A percentile compares a stretch with the other conserved stretches of the same genome.
phyloP scores from a whole-genome alignment of 306 rosid genomes.

The Acacia crassicarpa region DNA sequence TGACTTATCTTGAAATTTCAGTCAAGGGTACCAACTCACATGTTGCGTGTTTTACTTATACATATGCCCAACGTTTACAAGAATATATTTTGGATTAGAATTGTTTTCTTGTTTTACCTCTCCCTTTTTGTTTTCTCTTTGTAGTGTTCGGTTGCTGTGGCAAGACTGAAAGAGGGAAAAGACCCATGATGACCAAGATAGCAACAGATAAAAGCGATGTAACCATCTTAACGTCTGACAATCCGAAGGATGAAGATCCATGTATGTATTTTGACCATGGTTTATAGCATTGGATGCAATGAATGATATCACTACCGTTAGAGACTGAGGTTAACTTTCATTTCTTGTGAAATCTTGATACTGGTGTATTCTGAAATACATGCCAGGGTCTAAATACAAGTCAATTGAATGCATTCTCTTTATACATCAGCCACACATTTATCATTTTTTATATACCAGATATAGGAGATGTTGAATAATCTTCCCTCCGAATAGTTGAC shows the following conservation, averaged over 20 bases:
- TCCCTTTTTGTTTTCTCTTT: constrained; percentile 28
- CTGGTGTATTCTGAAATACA: constrained; percentile 4
- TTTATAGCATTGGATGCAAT: constrained; percentile 18
- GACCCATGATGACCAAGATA: constrained; percentile 94
- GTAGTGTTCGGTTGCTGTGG: constrained; percentile 83
- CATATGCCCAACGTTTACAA: constrained; percentile 1
- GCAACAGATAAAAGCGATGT: constrained; percentile 94
- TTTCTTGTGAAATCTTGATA: not conserved
- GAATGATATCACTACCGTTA: not conserved
- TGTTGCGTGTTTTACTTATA: not conserved
- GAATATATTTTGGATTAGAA: constrained; percentile 16
- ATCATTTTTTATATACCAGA: not conserved
- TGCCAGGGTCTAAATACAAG: not conserved
- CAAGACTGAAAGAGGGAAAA: constrained; percentile 79
- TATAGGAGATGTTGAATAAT: not conserved
- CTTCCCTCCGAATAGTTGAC: not conserved
- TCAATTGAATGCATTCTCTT: not conserved
- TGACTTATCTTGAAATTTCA: not conserved
- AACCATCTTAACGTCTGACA: constrained; percentile 89
- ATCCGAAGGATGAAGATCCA: constrained; percentile 84
- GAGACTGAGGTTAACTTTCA: not conserved
- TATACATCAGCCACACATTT: not conserved
- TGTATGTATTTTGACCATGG: constrained; percentile 57
- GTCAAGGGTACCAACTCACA: not conserved
- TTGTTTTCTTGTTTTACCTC: constrained; percentile 26